These are phyloP conservation scores for Rhizomucor pusillus DNA, from an alignment of 371 early-diverging fungal species.

Conservation along the genomic window DNA sequence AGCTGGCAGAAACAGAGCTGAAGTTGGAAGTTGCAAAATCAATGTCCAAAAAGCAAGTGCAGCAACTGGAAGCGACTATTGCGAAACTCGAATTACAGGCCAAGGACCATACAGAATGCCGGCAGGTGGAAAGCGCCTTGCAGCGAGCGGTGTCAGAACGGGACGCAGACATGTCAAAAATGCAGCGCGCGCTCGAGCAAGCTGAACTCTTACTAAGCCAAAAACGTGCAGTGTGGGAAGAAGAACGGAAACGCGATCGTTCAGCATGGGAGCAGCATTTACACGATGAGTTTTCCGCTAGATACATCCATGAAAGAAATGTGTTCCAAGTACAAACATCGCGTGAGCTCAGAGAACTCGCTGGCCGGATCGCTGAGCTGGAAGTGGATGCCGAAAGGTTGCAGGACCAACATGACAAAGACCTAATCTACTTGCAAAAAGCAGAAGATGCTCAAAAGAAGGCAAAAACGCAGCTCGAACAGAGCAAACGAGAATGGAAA, in stretches of 20 bases:
- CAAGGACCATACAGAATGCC: neutral
- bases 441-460: constrained; percentile 1
- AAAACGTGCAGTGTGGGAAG: too few species aligned
- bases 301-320: constrained; percentile 8
- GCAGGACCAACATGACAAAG: constrained; percentile 10
- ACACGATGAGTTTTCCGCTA: constrained; percentile 1
- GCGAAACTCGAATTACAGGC: neutral
- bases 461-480: constrained; percentile 1
- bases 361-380: constrained; percentile 10
- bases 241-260: constrained; percentile 1
- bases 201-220: too few species aligned
- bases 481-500: constrained; percentile 10
- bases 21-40: neutral
- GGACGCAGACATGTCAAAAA: neutral
- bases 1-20: neutral
- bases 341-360: constrained; percentile 14
- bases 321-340: constrained; percentile 11
- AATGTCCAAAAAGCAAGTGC: neutral
- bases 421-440: neutral
- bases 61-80: neutral
- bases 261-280: neutral
- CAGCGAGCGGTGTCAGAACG: neutral
- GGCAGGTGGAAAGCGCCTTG: neutral
- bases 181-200: neutral
- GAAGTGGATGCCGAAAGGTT: constrained; percentile 12